Evolutionary conservation across 2,329 filamentous ascomycete genomes (phyloP).

Genomic region (Chrysoporthe austroafricana): DNA sequence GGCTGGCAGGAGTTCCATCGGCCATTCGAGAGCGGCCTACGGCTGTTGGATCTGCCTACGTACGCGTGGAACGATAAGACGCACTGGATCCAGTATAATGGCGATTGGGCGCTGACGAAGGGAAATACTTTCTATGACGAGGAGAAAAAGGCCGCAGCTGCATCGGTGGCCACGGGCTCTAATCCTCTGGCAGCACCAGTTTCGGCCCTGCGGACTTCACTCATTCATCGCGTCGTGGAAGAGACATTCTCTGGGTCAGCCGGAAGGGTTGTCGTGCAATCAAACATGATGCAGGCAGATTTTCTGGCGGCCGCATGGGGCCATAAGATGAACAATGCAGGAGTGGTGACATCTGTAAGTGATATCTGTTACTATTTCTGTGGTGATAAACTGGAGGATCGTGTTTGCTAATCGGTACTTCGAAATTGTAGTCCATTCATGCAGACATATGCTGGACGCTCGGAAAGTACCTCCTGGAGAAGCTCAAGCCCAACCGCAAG

Average conservation of each 20-base stretch:
- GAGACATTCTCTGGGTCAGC: slow-evolving; percentile 36
- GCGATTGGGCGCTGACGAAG: slow-evolving; percentile 58
- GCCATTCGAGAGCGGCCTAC: slow-evolving; percentile 60
- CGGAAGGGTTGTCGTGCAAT: slow-evolving; percentile 40
- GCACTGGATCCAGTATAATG: slow-evolving; percentile 71
- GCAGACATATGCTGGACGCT: slow-evolving; percentile 69
- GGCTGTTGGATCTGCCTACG: slow-evolving; percentile 66
- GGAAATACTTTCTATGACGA: slow-evolving; percentile 28
- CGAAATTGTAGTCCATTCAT: slow-evolving; percentile 48
- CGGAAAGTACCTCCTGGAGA: slow-evolving; percentile 60
- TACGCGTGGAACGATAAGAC: slow-evolving; percentile 74
- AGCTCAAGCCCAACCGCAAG: slow-evolving; percentile 50
- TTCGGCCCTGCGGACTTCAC: slow-evolving; percentile 1
- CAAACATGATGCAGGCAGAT: slow-evolving; percentile 45
- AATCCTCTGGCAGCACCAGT: neutral
- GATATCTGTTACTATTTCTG: neutral
- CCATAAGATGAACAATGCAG: slow-evolving; percentile 47
- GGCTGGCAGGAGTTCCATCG: slow-evolving; percentile 69
- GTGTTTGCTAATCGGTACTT: slow-evolving; percentile 19
- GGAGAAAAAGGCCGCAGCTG: slow-evolving; percentile 1
- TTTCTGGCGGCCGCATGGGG: slow-evolving; percentile 44
- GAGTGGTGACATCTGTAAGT: slow-evolving; percentile 50
- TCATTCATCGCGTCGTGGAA: slow-evolving; percentile 31
- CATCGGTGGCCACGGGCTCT: neutral
- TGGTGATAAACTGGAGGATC: too few relatives aligned